Evolutionary conservation across 768 basidiomycete species (phyloP).

Genomic region (Mrakia gelida): DNA sequence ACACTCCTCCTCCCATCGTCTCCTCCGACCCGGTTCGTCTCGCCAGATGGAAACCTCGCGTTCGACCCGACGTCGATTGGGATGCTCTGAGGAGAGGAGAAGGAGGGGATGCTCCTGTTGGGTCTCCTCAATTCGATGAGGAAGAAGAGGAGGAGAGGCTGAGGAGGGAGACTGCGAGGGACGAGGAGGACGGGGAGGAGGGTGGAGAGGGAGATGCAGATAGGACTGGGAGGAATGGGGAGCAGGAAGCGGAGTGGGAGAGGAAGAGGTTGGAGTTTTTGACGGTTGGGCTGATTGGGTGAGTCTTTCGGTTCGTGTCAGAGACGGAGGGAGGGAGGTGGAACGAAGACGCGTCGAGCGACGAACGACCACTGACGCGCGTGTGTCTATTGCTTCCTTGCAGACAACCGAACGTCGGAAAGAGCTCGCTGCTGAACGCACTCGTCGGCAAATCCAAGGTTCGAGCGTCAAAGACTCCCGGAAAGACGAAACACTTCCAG

Average conservation of each 20-base stretch:
- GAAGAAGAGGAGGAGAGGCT: slow-evolving; percentile 33
- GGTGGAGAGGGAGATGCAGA: too few species aligned
- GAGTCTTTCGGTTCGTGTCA: too few species aligned
- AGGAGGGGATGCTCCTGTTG: slow-evolving; percentile 46
- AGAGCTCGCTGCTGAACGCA: slow-evolving; percentile 25
- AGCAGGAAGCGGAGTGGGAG: background rate
- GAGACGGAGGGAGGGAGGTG: too few species aligned
- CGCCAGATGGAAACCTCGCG: slow-evolving; percentile 60
- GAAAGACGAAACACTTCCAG: slow-evolving; percentile 52
- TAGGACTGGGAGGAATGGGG: background rate
- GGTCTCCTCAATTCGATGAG: slow-evolving; percentile 36
- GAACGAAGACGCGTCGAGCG: background rate
- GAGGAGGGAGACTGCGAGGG: slow-evolving; percentile 4
- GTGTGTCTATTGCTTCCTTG: background rate
- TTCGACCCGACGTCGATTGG: slow-evolving; percentile 72
- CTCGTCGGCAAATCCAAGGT: slow-evolving; percentile 30
- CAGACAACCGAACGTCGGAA: slow-evolving; percentile 26
- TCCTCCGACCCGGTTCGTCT: slow-evolving; percentile 51
- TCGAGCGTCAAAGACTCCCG: slow-evolving; percentile 76
- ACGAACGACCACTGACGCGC: background rate
- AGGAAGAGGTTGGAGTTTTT: slow-evolving; percentile 26
- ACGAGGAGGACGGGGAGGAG: background rate
- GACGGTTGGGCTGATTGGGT: slow-evolving; percentile 40
- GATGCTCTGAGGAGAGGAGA: slow-evolving; percentile 48
- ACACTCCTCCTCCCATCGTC: slow-evolving; percentile 63